Evolutionary conservation across 768 basidiomycete genomes (phyloP), one percentile per base, ranked within the genome.

Genomic region (Termitomyces sp.): DNA sequence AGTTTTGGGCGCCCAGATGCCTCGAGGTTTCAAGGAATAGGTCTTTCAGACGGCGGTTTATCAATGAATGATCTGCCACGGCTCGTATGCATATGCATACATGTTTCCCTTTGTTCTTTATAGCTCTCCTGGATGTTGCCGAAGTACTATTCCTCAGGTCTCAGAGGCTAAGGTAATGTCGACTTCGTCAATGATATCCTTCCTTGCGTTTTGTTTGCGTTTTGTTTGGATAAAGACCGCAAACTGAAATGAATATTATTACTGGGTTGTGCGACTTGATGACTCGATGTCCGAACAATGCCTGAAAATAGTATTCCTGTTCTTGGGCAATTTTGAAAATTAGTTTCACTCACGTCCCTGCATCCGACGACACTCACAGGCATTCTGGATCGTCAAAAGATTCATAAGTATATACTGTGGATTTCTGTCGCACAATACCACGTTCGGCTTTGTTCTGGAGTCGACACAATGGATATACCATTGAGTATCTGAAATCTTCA

Each of bases 1-100:
- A 0, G 71, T 73, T 0, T 56, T 72, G 16, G 81, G 78, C 10
- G 85, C 84, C 1, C 70, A 68, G 61, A 85, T 87, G 85, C 85
- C 87, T 29, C 24, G 31, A 52, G 51, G 45, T 20, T 58, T 48
- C 12, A 4, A 28, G 7, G 12, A 33, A 12, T 18, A 15, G 0
- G 8, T 44, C 41, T 15, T 29, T 10, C 15, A 4, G 26, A 52
- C 29, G 3, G 10, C 8, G 29, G 6, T 26, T 10, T 28, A 41
- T 29, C 18, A 53, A 29, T 36, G 24, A 24, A 13, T 12, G n/a
- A n/a, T n/a, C n/a, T 24, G 16, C 34, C 33, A 7, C 15, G 33
- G 8, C 20, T 8, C 15, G 5, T 24, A 24, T 34, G 34, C 46
- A 28, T 44, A 22, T 44, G 22, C 2, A 46, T 46, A 4, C 28